Evolutionary conservation across 495 filamentous ascomycete species (phyloP), one percentile per base, ranked within the genome.

Genomic region (Bombardia bombarda): DNA sequence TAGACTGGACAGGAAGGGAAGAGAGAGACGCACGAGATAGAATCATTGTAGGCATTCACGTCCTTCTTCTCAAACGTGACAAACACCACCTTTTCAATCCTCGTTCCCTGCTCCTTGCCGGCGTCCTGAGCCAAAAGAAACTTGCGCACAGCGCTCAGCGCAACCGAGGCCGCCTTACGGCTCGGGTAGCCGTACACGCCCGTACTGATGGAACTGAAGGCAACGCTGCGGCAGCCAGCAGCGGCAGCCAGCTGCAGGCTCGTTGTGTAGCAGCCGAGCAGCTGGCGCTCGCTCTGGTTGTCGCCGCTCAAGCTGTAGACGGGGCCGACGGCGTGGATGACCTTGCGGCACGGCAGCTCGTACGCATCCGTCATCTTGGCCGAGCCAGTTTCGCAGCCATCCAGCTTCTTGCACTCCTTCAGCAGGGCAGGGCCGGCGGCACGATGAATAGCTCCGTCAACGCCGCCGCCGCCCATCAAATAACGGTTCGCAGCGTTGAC

Each of bases 251-350:
- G 57, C 54, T 88, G 66, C 43, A 97, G 60, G 47, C 80, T 82
- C n/a, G 65, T 76, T 10, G 69, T 68, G 58, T 98, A 98, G 63
- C 88, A 95, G 12, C 75, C 64, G 38, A 65, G 62, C 31, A 94
- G 69, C 35, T 79, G 55, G 21, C 41, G 35, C 45, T 73, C 75
- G 16, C 74, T 72, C 12, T 51, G 47, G 3, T 56, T 65, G 9
- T 66, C 52, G 3, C 62, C 49, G 18, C 56, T 41, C 1, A 51
- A 49, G 18, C 56, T 39, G 63, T 93, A 97, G n/a, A 93, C 60
- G 3, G 90, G 90, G 0, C 92, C 92, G 2, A 96, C 92, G 28
- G 92, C 74, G 57, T 96, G 92, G 39, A 97, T 93, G 17, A 97
- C 74, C 41, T 80, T 79, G 37, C 77, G 73, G 61, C 76, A 83